phyloP scores from a whole-genome alignment of 192 early-diverging fungal species.

The Phycomyces nitens region DNA sequence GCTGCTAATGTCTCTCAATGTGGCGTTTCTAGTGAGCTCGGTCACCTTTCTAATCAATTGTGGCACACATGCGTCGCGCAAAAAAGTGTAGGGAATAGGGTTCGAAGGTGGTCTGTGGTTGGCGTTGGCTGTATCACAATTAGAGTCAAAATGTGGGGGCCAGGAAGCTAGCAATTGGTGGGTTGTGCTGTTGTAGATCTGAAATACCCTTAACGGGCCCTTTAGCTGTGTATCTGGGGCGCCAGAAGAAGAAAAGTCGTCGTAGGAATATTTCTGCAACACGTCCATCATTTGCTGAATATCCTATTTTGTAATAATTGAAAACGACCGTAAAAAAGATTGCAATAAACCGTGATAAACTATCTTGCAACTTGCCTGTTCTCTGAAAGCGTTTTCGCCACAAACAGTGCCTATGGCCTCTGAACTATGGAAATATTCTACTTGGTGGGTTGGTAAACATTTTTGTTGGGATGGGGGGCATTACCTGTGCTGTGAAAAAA shows the following conservation, averaged over 20 bases:
- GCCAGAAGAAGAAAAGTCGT: neutral
- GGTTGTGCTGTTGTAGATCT: constrained; percentile 9
- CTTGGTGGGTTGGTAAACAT: too few relatives aligned
- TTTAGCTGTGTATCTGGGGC: neutral
- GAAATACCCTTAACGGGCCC: constrained; percentile 11
- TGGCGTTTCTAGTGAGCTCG: neutral
- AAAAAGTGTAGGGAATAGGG: neutral
- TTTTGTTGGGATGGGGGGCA: too few relatives aligned
- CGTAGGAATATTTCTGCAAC: neutral
- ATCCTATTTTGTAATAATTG: neutral
- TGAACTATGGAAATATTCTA: too few relatives aligned
- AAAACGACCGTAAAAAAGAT: neutral
- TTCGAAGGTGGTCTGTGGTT: neutral
- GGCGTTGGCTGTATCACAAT: neutral
- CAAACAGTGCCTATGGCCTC: too few relatives aligned
- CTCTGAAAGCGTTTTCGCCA: too few relatives aligned
- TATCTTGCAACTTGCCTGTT: too few relatives aligned
- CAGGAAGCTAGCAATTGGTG: constrained; percentile 9
- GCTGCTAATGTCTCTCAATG: neutral
- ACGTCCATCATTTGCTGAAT: neutral
- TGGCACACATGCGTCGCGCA: neutral
- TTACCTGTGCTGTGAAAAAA: constrained; percentile 21
- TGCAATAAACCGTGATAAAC: too few relatives aligned
- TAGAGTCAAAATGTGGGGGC: constrained; percentile 2
- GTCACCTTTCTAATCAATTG: neutral